Evolutionary conservation across 495 filamentous ascomycete species (phyloP), one percentile per base, ranked within the genome.

Genomic region (Aspergillus mulundensis): DNA sequence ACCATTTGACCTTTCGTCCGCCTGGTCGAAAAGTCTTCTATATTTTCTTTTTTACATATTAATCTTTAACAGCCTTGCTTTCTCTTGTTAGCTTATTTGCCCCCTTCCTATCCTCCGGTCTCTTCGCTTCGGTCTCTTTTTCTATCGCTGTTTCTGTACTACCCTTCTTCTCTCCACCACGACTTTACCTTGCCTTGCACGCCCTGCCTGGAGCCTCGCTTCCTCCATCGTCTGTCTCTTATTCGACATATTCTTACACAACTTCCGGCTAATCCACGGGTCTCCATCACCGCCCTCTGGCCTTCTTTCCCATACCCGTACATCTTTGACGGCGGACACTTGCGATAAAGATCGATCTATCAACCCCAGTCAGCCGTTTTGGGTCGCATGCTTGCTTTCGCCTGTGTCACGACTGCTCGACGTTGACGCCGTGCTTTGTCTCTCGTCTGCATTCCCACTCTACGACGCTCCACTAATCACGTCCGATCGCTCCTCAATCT

Each of bases 341-440:
- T 43, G 56, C 56, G 50, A 59, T 60, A 59, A 54, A 47, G 50
- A 45, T 50, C 25, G 30, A 59, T 53, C 49, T 47, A 60, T 61
- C 63, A 38, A 43, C 60, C 58, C 59, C 41, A 59, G 41, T 50
- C 36, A 48, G 38, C 38, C 38, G 38, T 40, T 55, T 59, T 61
- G 56, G 59, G 60, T 64, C 71, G 72, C 72, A 72, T 69, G 72
- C 69, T 72, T 69, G 61, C 58, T 59, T 60, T 64, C 69, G 66
- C 61, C 64, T 70, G 72, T 75, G 71, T 74, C 69, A 75, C 72
- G 72, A 66, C 70, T 71, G 68, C 59, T 69, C 62, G 65, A 66
- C 66, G 59, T 72, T 70, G 65, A 71, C 72, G 70, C 70, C 60
- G 70, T 71, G 65, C 70, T 69, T 68, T 62, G 70, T 73, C 67